Percentiles rank a stretch among this genome's conserved stretches.
Evolutionary conservation across 2,329 filamentous ascomycete genomes (phyloP).

Genomic region (Teratosphaeria epicoccoides): DNA sequence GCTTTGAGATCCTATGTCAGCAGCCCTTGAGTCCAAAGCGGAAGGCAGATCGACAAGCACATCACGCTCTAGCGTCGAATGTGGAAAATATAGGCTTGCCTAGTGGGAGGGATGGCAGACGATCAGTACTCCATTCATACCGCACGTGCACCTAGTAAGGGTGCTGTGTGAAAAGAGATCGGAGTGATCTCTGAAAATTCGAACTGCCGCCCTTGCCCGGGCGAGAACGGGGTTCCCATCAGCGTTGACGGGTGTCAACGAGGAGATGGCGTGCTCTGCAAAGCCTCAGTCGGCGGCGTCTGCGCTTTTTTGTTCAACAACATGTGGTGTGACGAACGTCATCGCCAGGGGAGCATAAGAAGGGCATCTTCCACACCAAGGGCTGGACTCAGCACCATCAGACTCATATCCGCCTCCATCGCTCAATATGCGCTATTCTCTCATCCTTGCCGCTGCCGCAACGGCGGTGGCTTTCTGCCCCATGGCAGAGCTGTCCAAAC

Average conservation of each 20-base stretch:
- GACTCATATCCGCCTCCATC: not conserved
- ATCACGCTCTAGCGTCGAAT: no score
- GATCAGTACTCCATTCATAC: not conserved
- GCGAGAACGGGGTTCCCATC: not conserved
- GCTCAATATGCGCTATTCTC: not conserved
- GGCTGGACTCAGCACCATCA: not conserved
- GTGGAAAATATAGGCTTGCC: no score
- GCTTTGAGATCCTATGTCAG: no score
- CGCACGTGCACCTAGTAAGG: not conserved
- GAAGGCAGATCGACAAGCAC: no score
- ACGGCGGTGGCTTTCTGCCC: slow-evolving; percentile 7
- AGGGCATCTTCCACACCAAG: not conserved
- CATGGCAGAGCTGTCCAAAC: slow-evolving; percentile 5
- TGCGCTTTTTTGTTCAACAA: not conserved
- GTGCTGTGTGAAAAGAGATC: not conserved
- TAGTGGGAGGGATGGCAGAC: not conserved
- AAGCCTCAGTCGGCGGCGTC: not conserved
- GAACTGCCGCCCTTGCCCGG: not conserved
- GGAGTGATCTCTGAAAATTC: not conserved
- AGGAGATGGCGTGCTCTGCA: not conserved
- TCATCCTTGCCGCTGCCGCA: not conserved
- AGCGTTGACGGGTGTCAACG: not conserved
- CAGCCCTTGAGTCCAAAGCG: no score
- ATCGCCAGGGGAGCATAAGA: not conserved
- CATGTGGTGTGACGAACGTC: not conserved